phyloP scores from a whole-genome alignment of 2,329 filamentous ascomycete species.

The Colletotrichum tamarilloi region DNA sequence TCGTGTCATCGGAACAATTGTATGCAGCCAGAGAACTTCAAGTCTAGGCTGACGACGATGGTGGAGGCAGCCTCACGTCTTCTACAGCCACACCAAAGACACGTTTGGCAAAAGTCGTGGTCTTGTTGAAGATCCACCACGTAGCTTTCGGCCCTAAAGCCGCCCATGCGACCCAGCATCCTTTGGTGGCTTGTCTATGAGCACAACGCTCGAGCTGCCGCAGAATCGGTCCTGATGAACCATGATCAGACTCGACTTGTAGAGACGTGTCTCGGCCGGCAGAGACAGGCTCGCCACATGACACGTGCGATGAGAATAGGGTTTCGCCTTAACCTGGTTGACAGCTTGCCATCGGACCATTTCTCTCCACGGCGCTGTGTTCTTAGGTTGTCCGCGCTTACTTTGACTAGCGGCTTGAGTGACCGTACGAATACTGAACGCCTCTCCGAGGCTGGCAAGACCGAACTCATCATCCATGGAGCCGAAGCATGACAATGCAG shows the following conservation, averaged over 20 bases:
- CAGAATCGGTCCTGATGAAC: conserved; percentile 4
- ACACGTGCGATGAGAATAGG: conserved; percentile 30
- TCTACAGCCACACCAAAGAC: conserved; percentile 5
- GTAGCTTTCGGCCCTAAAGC: conserved; percentile 31
- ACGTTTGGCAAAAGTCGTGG: conserved; percentile 25
- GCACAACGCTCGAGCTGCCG: conserved; percentile 17
- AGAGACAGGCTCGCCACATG: conserved; percentile 29
- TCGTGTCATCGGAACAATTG: conserved; percentile 24
- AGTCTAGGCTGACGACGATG: conserved; percentile 24
- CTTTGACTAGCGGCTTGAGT: not conserved
- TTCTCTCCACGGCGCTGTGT: conserved; percentile 21
- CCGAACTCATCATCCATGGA: not conserved
- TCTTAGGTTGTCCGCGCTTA: not conserved
- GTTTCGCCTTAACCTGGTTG: conserved; percentile 25
- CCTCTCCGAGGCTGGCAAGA: conserved; percentile 2
- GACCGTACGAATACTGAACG: not conserved
- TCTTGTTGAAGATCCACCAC: conserved; percentile 24
- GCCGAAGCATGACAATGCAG: conserved; percentile 17
- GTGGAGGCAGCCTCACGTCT: conserved; percentile 23
- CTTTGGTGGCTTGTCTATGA: conserved; percentile 21
- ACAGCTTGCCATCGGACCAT: conserved; percentile 24
- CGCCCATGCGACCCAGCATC: conserved; percentile 12
- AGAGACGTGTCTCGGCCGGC: conserved; percentile 30
- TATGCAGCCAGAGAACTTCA: conserved; percentile 31
- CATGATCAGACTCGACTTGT: not conserved